A percentile compares a stretch with the other conserved stretches of the same genome.
Evolutionary conservation across 768 basidiomycete genomes (phyloP).

Genomic region (Myochromella boudieri): DNA sequence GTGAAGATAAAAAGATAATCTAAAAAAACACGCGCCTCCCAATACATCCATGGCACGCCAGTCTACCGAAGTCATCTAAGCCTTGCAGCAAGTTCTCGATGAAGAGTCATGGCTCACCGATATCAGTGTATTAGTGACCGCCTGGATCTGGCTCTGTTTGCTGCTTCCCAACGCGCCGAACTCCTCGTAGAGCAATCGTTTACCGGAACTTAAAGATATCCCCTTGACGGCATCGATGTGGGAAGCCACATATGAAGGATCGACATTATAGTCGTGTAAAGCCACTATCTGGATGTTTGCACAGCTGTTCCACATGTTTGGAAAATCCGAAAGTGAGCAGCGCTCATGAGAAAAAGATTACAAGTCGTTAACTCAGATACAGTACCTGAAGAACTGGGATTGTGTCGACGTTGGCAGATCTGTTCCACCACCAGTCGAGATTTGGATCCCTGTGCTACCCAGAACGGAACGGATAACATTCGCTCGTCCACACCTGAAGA

Average conservation of each 20-base stretch:
- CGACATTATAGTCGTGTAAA: slow-evolving; percentile 36
- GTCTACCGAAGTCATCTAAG: slow-evolving; percentile 9
- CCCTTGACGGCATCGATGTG: slow-evolving; percentile 39
- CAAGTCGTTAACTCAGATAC: no score
- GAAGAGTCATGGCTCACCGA: slow-evolving; percentile 24
- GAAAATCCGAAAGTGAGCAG: no score
- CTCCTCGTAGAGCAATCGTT: slow-evolving; percentile 37
- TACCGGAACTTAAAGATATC: slow-evolving; percentile 32
- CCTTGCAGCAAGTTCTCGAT: slow-evolving; percentile 6
- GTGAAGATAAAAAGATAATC: background rate
- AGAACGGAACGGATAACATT: slow-evolving; percentile 24
- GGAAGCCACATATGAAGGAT: slow-evolving; percentile 42
- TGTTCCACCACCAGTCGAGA: slow-evolving; percentile 26
- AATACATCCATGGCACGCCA: slow-evolving; percentile 27
- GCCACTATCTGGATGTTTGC: slow-evolving; percentile 23
- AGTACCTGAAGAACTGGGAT: slow-evolving; percentile 24
- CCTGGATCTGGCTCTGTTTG: slow-evolving; percentile 38
- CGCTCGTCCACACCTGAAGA: slow-evolving; percentile 21
- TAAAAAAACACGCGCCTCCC: slow-evolving; percentile 16
- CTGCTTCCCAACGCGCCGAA: slow-evolving; percentile 35
- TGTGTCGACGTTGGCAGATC: slow-evolving; percentile 25
- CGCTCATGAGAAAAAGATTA: no score
- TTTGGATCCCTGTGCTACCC: slow-evolving; percentile 23
- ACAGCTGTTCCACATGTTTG: no score
- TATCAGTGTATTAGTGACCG: slow-evolving; percentile 35